A percentile compares a stretch with the other conserved stretches of the same genome.
These are phyloP conservation scores for Aegilops bicornis DNA, from an alignment of 176 grass and related monocot genomes.

Conservation along the genomic window DNA sequence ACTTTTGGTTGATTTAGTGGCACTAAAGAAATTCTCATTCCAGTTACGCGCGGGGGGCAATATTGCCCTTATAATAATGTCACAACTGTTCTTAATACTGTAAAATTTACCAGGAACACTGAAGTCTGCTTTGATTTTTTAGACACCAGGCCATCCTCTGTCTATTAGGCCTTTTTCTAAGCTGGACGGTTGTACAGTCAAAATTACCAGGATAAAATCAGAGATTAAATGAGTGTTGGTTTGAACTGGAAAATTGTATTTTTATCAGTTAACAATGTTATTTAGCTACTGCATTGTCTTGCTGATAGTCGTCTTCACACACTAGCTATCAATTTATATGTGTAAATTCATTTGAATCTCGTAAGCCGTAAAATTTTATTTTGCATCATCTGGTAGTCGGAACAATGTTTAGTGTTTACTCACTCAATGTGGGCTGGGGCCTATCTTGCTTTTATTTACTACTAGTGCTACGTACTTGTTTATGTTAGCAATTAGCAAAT, in stretches of 20 bases:
- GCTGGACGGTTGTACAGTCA: neutral
- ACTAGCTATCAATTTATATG: neutral
- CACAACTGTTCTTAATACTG: neutral
- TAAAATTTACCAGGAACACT: neutral
- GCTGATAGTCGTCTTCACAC: neutral
- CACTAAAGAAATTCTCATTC: neutral
- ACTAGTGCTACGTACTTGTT: too few species aligned
- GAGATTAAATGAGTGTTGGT: neutral
- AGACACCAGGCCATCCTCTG: neutral
- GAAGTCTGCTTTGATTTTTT: neutral
- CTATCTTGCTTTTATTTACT: slow-evolving; percentile 8
- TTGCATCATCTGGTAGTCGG: neutral
- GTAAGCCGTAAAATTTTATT: neutral
- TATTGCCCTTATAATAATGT: neutral
- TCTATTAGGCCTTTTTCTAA: neutral
- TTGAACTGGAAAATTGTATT: neutral
- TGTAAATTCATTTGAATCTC: neutral
- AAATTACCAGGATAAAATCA: neutral
- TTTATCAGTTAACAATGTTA: neutral
- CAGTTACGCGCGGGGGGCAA: neutral
- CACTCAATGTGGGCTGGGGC: neutral
- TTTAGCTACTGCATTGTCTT: neutral
- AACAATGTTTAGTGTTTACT: neutral
- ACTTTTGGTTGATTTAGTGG: neutral
- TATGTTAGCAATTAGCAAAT: neutral